A percentile compares a stretch with the other conserved stretches of the same genome.
These are phyloP conservation scores for Pseudoscleropodium purum DNA, from an alignment of 225 moss, liverwort and hornwort species.

Conservation along the genomic window DNA sequence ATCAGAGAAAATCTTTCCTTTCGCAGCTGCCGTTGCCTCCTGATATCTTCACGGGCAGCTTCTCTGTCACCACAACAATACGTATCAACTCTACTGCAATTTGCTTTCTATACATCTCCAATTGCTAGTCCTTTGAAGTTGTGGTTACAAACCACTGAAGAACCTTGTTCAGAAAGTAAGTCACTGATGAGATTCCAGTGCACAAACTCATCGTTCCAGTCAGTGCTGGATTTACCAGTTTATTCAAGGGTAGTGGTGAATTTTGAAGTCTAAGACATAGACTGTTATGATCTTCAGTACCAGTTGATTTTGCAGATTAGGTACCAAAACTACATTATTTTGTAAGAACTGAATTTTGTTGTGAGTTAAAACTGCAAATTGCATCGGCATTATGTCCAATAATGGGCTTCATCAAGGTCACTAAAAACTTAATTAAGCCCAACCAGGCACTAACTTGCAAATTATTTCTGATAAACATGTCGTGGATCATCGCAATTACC, in stretches of 20 bases:
- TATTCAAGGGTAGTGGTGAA: neutral
- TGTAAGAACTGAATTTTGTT: neutral
- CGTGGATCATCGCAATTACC: neutral
- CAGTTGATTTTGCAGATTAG: too few relatives aligned
- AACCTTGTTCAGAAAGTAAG: neutral
- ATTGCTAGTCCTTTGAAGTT: neutral
- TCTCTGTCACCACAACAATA: neutral
- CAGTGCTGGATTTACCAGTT: neutral
- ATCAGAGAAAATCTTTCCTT: neutral
- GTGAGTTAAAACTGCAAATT: too few relatives aligned
- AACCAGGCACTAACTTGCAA: neutral
- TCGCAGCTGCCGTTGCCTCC: neutral
- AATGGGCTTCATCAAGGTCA: neutral
- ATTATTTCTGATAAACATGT: neutral
- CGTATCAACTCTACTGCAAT: neutral
- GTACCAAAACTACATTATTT: neutral
- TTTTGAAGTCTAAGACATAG: neutral
- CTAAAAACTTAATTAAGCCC: too few relatives aligned
- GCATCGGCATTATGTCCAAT: neutral
- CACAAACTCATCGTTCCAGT: neutral
- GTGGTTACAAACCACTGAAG: neutral
- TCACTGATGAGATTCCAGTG: neutral
- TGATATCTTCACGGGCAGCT: neutral
- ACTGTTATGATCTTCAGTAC: neutral
- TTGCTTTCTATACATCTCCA: neutral